Evolutionary conservation across 768 basidiomycete species (phyloP).

Genomic region (Dendrothele bispora): DNA sequence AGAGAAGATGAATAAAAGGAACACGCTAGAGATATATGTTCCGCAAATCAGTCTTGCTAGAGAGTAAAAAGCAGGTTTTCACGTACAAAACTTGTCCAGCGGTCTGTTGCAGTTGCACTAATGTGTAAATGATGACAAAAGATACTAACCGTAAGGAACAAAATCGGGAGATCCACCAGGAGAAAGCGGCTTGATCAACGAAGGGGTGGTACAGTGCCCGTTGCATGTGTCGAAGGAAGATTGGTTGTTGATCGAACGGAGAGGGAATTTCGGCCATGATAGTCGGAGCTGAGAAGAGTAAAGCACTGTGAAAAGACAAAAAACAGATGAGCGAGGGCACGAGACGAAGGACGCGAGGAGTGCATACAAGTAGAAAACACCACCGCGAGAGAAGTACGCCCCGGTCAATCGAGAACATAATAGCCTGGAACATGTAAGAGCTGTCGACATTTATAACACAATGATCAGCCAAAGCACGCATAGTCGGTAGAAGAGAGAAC

Average conservation of each 20-base stretch:
- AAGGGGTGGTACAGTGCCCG: slow-evolving; percentile 66
- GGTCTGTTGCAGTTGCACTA: slow-evolving; percentile 54
- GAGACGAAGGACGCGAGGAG: background rate
- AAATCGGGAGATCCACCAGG: slow-evolving; percentile 64
- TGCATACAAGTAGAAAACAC: slow-evolving; percentile 74
- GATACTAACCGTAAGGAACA: slow-evolving; percentile 40
- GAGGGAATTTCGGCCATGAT: slow-evolving; percentile 65
- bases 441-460: too few species aligned
- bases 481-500: slow-evolving; percentile 8
- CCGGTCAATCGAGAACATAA: slow-evolving; percentile 53
- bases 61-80: background rate
- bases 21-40: slow-evolving; percentile 38
- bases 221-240: slow-evolving; percentile 54
- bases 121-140: slow-evolving; percentile 62
- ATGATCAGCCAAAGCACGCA: slow-evolving; percentile 17
- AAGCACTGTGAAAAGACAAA: slow-evolving; percentile 35
- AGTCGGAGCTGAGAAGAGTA: slow-evolving; percentile 58
- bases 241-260: slow-evolving; percentile 57
- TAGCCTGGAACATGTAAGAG: slow-evolving; percentile 50
- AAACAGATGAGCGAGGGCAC: background rate
- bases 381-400: slow-evolving; percentile 75
- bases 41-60: background rate
- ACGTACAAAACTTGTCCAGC: slow-evolving; percentile 69
- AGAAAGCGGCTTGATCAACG: slow-evolving; percentile 54
- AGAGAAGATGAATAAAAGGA: slow-evolving; percentile 59